phyloP scores from a whole-genome alignment of 441 rosid genomes.

The Arabidopsis lyrata region DNA sequence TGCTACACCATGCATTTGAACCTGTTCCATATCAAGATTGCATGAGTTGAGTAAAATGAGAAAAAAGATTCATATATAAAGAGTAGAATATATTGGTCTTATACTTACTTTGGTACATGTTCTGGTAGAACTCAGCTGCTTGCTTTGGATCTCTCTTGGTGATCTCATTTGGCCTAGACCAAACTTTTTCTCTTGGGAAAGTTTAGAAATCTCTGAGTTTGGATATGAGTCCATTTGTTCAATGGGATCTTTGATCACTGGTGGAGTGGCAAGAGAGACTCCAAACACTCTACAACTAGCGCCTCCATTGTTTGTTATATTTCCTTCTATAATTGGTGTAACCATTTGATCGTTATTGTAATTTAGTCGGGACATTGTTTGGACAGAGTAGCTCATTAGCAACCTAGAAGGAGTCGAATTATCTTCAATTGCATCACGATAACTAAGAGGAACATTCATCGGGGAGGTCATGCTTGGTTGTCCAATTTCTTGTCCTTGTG shows the following conservation, averaged over 20 bases:
- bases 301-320: neutral
- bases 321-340: neutral
- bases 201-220: constrained; percentile 47
- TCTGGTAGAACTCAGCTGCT: constrained; percentile 43
- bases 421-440: neutral
- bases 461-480: neutral
- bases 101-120: constrained; percentile 57
- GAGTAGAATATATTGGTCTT: neutral
- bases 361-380: neutral
- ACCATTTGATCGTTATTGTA: neutral
- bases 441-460: neutral
- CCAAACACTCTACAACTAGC: neutral
- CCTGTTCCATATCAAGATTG: constrained; percentile 36
- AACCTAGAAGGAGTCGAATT: neutral
- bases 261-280: neutral
- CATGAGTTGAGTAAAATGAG: neutral
- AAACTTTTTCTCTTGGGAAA: constrained; percentile 36
- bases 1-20: constrained; percentile 61
- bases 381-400: neutral
- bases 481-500: constrained; percentile 23
- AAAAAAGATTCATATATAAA: neutral
- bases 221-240: constrained; percentile 44
- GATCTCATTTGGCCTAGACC: constrained; percentile 41
- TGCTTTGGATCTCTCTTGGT: constrained; percentile 56
- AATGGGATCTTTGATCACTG: constrained; percentile 26